These are phyloP conservation scores for Chiua virens DNA, from an alignment of 768 basidiomycete genomes.

Conservation along the genomic window DNA sequence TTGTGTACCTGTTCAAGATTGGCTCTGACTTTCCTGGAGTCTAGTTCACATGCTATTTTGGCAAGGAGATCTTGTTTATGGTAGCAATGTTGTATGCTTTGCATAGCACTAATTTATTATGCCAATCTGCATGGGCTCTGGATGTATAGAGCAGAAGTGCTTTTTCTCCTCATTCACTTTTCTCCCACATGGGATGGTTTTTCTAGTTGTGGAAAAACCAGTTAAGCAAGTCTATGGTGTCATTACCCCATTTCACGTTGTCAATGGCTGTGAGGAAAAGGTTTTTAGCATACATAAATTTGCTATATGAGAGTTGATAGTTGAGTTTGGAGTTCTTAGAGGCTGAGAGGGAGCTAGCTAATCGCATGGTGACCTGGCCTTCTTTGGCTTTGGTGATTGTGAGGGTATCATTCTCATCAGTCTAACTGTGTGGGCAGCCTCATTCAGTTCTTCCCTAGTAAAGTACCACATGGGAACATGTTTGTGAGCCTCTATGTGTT, in stretches of 20 bases:
- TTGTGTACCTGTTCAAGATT: too few relatives aligned
- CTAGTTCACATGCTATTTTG: too few relatives aligned
- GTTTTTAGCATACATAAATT: background rate
- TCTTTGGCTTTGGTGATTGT: background rate
- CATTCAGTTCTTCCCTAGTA: background rate
- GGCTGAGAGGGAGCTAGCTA: too few relatives aligned
- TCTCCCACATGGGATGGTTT: background rate
- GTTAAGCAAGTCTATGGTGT: background rate
- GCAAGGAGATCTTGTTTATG: background rate
- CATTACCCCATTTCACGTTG: background rate
- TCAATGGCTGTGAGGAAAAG: background rate
- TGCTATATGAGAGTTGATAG: too few relatives aligned
- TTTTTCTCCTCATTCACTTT: background rate
- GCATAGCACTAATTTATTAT: background rate
- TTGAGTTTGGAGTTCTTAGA: too few relatives aligned
- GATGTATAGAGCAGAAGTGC: background rate
- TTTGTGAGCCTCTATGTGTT: background rate
- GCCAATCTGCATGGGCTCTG: background rate
- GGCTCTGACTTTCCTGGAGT: too few relatives aligned
- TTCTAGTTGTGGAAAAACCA: background rate
- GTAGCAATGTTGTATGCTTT: background rate
- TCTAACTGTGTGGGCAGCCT: background rate
- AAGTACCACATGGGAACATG: background rate
- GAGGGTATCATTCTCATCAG: background rate
- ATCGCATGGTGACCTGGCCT: too few relatives aligned